These are phyloP conservation scores for Neurospora sp. DNA, from an alignment of 495 filamentous ascomycete genomes.

Conservation along the genomic window DNA sequence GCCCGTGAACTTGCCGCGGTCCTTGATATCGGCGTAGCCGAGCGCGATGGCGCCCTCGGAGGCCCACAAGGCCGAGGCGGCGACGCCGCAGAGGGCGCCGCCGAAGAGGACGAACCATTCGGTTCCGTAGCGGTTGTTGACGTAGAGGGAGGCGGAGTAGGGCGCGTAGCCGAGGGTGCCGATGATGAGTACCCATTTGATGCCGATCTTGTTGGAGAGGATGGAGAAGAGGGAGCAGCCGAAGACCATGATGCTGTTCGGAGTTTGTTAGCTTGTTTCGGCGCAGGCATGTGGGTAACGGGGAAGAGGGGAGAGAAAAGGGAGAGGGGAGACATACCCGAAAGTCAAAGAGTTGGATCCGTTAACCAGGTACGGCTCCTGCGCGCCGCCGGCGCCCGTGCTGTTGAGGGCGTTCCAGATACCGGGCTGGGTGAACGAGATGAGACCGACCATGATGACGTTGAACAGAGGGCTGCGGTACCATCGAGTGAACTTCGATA, in stretches of 20 bases:
- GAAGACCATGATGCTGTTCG: slow-evolving; percentile 42
- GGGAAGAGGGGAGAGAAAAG: too few relatives aligned
- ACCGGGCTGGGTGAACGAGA: slow-evolving; percentile 47
- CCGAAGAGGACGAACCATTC: slow-evolving; percentile 49
- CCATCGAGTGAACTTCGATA: slow-evolving; percentile 26
- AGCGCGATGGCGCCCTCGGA: slow-evolving; percentile 48
- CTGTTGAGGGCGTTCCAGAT: slow-evolving; percentile 51
- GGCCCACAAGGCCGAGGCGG: slow-evolving; percentile 47
- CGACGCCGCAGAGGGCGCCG: slow-evolving; percentile 44
- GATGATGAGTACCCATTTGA: slow-evolving; percentile 42
- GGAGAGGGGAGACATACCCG: slow-evolving; percentile 8
- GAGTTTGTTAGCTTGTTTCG: not conserved
- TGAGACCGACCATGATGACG: slow-evolving; percentile 43
- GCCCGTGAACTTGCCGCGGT: slow-evolving; percentile 44
- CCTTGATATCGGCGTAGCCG: slow-evolving; percentile 43
- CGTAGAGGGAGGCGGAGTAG: slow-evolving; percentile 46
- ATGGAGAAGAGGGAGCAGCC: slow-evolving; percentile 42
- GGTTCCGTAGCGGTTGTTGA: slow-evolving; percentile 47
- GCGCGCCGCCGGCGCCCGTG: slow-evolving; percentile 47
- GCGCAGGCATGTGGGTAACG: too few relatives aligned
- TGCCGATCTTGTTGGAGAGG: slow-evolving; percentile 42
- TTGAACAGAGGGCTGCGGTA: slow-evolving; percentile 47
- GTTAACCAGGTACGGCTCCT: slow-evolving; percentile 46
- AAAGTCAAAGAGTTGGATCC: slow-evolving; percentile 49
- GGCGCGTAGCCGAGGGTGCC: slow-evolving; percentile 47